Evolutionary conservation across 148 eudicot genomes (phyloP).

Genomic region (Nepenthes gracilis): DNA sequence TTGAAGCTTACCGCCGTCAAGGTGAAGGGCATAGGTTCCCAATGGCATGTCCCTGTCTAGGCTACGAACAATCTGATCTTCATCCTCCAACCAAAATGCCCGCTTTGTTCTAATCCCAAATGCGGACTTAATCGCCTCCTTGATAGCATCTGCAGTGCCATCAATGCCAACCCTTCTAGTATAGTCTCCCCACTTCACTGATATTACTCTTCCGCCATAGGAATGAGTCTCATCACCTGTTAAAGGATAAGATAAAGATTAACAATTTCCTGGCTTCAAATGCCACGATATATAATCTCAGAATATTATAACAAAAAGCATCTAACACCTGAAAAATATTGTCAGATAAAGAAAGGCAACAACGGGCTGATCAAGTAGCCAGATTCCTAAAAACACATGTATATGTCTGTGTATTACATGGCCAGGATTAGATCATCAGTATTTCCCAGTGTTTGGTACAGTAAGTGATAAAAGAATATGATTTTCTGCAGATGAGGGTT

Average conservation of each 20-base stretch:
- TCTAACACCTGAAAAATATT: too few species aligned
- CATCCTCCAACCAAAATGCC: conserved; percentile 93
- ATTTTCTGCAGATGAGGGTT: too few species aligned
- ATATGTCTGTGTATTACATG: too few species aligned
- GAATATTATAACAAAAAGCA: too few species aligned
- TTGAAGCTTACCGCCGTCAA: conserved; percentile 56
- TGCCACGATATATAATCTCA: too few species aligned
- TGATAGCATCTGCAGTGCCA: conserved; percentile 69
- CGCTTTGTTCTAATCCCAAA: conserved; percentile 73
- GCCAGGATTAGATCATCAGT: too few species aligned
- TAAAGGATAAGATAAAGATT: neutral
- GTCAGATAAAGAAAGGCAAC: too few species aligned
- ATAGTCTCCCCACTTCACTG: conserved; percentile 62
- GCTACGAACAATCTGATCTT: conserved; percentile 55
- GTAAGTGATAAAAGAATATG: too few species aligned
- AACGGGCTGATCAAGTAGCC: too few species aligned
- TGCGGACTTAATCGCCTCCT: conserved; percentile 73
- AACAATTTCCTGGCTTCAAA: neutral
- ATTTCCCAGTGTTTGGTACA: too few species aligned
- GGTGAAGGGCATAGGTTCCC: conserved; percentile 66
- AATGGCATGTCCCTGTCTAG: conserved; percentile 83
- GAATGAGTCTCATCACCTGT: conserved; percentile 50
- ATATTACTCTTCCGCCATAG: conserved; percentile 65
- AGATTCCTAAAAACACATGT: too few species aligned
- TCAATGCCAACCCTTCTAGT: conserved; percentile 70